Evolutionary conservation across 768 basidiomycete genomes (phyloP).

Genomic region (Lentinula sp.): DNA sequence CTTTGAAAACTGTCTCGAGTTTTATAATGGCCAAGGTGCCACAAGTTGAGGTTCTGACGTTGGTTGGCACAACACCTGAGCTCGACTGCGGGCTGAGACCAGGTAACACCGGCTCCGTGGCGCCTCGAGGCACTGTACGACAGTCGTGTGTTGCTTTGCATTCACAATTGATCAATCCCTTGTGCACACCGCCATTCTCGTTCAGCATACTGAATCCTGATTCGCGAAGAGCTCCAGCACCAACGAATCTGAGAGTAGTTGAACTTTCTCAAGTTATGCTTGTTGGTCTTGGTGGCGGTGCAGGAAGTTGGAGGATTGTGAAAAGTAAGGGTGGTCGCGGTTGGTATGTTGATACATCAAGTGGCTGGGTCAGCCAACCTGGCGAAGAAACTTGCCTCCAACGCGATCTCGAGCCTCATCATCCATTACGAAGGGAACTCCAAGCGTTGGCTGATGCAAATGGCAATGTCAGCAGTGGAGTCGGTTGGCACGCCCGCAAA

Average conservation of each 20-base stretch:
- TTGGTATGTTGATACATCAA: constrained; percentile 91
- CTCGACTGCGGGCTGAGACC: constrained; percentile 50
- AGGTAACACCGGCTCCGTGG: constrained; percentile 18
- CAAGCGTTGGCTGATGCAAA: constrained; percentile 71
- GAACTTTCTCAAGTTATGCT: constrained; percentile 76
- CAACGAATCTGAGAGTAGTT: constrained; percentile 78
- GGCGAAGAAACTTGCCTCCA: constrained; percentile 39
- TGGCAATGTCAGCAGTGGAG: constrained; percentile 84
- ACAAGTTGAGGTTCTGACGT: constrained; percentile 81
- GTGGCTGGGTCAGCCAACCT: constrained; percentile 64
- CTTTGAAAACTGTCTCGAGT: constrained; percentile 54
- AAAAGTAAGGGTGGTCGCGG: constrained; percentile 89
- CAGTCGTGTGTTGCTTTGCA: constrained; percentile 77
- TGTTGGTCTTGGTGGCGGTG: constrained; percentile 68
- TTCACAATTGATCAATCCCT: constrained; percentile 67
- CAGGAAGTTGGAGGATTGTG: constrained; percentile 84
- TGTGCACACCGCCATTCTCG: constrained; percentile 74
- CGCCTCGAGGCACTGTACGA: constrained; percentile 39
- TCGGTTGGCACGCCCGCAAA: constrained; percentile 95
- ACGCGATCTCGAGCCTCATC: constrained; percentile 51
- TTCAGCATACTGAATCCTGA: constrained; percentile 39
- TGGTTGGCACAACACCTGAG: constrained; percentile 72
- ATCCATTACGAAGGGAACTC: constrained; percentile 69
- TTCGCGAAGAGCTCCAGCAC: constrained; percentile 33
- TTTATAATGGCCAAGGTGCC: constrained; percentile 66